phyloP scores from a whole-genome alignment of 495 filamentous ascomycete species.

The Talaromyces borbonicus region DNA sequence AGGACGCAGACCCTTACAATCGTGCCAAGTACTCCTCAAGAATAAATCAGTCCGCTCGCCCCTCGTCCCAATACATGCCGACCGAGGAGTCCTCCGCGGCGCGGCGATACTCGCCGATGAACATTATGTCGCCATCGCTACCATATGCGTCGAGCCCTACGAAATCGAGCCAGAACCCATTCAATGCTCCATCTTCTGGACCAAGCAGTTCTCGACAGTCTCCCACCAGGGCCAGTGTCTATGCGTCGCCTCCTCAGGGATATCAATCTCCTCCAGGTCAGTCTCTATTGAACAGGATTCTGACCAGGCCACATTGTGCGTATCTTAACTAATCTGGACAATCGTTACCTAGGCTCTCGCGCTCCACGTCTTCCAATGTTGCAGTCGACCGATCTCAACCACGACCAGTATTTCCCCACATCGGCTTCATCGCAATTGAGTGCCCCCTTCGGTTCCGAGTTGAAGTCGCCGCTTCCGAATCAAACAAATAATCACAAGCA shows the following conservation, averaged over 20 bases:
- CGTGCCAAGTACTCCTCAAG: constrained; percentile 67
- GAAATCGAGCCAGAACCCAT: constrained; percentile 37
- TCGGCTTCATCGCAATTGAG: constrained; percentile 61
- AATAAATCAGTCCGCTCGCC: constrained; percentile 53
- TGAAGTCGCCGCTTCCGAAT: constrained; percentile 57
- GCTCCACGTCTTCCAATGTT: constrained; percentile 56
- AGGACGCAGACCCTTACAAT: constrained; percentile 81
- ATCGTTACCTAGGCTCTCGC: constrained; percentile 27
- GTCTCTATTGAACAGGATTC: constrained; percentile 24
- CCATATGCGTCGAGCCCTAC: constrained; percentile 49
- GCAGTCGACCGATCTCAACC: constrained; percentile 50
- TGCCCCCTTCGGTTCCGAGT: constrained; percentile 60
- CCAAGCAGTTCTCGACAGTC: constrained; percentile 43
- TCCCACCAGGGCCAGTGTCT: constrained; percentile 46
- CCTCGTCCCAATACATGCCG: constrained; percentile 54
- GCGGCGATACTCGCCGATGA: constrained; percentile 93
- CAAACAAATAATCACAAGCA: constrained; percentile 33
- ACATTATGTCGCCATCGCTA: constrained; percentile 56
- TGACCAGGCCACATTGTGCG: constrained; percentile 22
- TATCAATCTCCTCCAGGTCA: constrained; percentile 46
- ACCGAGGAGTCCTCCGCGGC: constrained; percentile 75
- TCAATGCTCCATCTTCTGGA: constrained; percentile 33
- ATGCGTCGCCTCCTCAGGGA: constrained; percentile 52
- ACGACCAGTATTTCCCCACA: constrained; percentile 58
- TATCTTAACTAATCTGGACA: constrained; percentile 15